Percentiles rank a stretch among this genome's conserved stretches.
Evolutionary conservation across 2,329 filamentous ascomycete species (phyloP).

Genomic region (Rutstroemia sydowiana): DNA sequence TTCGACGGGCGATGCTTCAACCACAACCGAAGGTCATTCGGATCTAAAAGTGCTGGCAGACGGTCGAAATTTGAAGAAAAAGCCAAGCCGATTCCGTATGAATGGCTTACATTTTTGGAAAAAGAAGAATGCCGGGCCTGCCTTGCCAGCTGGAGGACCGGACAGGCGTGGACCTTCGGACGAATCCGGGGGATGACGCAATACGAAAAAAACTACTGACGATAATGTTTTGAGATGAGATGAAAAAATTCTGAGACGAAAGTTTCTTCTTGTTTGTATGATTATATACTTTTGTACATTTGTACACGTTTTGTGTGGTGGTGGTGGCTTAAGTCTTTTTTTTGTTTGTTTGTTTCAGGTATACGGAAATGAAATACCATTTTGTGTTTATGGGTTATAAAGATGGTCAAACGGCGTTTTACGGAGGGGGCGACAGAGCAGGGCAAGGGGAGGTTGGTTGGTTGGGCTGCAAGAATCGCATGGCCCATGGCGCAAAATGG

Average conservation of each 20-base stretch:
- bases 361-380: constrained; percentile 2
- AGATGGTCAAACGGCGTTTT: background rate
- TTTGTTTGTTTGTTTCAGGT: background rate
- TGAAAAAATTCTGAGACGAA: constrained; percentile 8
- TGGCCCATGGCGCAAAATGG: background rate
- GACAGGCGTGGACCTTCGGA: constrained; percentile 5
- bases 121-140: constrained; percentile 27
- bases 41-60: constrained; percentile 34
- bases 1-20: constrained; percentile 8
- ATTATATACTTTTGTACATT: constrained; percentile 11
- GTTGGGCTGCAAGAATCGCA: background rate
- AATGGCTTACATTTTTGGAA: constrained; percentile 35
- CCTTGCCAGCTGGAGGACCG: constrained; percentile 13
- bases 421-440: no score
- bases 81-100: constrained; percentile 56
- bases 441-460: background rate
- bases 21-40: constrained; percentile 1
- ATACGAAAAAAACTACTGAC: background rate
- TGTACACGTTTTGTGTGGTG: constrained; percentile 7
- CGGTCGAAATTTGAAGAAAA: constrained; percentile 51
- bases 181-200: background rate
- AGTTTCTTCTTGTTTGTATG: constrained; percentile 11
- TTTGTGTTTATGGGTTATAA: constrained; percentile 11
- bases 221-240: constrained; percentile 13
- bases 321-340: no score